Conservation (phyloP, 1,284 basidiomycete genomes). For the Cryptococcus jaspeensis region DNA sequence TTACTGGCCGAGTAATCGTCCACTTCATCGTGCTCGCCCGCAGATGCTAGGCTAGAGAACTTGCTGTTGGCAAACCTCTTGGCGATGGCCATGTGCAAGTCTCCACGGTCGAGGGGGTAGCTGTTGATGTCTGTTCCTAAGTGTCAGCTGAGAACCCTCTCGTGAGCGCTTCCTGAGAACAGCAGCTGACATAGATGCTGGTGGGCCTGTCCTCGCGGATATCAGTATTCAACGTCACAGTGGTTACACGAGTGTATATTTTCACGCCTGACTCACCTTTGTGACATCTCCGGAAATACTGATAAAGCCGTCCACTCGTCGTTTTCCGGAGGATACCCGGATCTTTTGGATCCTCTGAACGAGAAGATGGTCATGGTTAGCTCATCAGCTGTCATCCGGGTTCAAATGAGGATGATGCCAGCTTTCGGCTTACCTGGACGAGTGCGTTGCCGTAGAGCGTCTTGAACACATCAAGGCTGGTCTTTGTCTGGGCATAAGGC, state of each 20-base stretch:
- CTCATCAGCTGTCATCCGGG: not conserved
- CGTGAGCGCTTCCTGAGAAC: not conserved
- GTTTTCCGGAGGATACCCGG: conserved; percentile 55
- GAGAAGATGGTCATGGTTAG: too few relatives aligned
- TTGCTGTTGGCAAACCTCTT: conserved; percentile 56
- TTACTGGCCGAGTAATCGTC: conserved; percentile 5
- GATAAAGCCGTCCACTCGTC: conserved; percentile 73
- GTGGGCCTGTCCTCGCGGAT: conserved; percentile 59
- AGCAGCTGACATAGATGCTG: conserved; percentile 71
- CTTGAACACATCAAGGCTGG: conserved; percentile 26
- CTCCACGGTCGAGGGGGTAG: conserved; percentile 67
- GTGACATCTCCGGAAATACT: conserved; percentile 70
- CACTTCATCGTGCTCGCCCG: conserved; percentile 8
- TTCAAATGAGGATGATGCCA: not conserved
- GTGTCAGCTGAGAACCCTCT: conserved; percentile 2
- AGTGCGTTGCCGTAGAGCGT: conserved; percentile 33
- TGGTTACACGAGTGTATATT: not conserved
- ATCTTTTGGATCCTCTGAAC: conserved; percentile 62
- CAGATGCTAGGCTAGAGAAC: conserved; percentile 25
- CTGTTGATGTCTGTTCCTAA: conserved; percentile 68
- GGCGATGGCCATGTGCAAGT: conserved; percentile 70
- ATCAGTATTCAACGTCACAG: conserved; percentile 6
- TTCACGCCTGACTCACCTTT: conserved; percentile 59
- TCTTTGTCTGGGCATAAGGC: too few relatives aligned
- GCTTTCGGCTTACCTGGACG: conserved; percentile 26